Base-by-base conservation (phyloP, 2,329 filamentous ascomycete genomes). In the Penicillium sp. region DNA sequence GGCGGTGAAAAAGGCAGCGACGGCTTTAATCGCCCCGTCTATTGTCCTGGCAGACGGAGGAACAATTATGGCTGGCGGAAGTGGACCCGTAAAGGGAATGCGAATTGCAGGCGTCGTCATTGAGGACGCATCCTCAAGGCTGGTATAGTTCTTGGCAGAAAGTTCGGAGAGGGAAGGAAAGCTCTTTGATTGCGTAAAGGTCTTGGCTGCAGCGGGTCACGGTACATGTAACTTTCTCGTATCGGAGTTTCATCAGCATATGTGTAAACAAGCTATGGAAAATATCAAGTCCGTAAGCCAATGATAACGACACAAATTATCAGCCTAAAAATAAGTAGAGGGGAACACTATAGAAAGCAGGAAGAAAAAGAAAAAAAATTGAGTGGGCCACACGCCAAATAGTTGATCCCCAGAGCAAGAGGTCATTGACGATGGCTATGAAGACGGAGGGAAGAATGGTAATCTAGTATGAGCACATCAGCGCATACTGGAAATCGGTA, bases 21-120 rank as follows among this genome's bases (percentile, higher is more conserved):
- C 83, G 3, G 93, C 92, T 31, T 86, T 83, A 61, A 96, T 82
- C 54, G 93, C 93, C 26, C 90, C 91, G 6, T 83, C 74, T 39
- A 90, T 72, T 1, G 89, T 89, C 47, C 80, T 82, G 50, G 93
- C 93, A 59, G 84, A 86, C 48, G 82, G 75, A 4, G 95, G 95
- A 59, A 92, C 83, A 71, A 95, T 87, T 52, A 82, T 84, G 3
- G 93, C 90, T 26, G 88, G 80, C 25, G 93, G 87, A 54, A 97
- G 83, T 43, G 90, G 88, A 63, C 90, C 87, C 70, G 92, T 96
- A 73, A 93, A 98, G 58, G 93, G 93, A 68, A 98, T 96, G 65
- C 92, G 88, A 79, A 96, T 88, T 57, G 92, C 84, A 67, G 88
- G 84, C 75, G 85, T 89, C 75, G 83, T 83, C 86, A 90, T 88